Percentiles rank a stretch among this genome's conserved stretches.
phyloP scores from a whole-genome alignment of 805 yeast species.

The Hanseniaspora thailandica region DNA sequence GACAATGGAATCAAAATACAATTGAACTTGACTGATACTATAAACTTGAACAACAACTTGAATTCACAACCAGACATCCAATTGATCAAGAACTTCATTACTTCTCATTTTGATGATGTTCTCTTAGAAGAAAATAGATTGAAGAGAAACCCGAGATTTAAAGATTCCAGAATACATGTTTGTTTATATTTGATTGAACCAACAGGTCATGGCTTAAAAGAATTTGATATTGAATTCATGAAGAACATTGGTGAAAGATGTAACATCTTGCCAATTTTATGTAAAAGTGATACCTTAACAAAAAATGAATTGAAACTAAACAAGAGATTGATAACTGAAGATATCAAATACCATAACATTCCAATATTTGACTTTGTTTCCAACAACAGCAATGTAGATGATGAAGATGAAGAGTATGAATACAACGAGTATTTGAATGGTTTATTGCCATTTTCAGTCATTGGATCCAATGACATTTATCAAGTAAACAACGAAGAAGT shows the following conservation, averaged over 20 bases:
- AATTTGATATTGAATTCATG: constrained; percentile 70
- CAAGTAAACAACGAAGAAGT: constrained; percentile 33
- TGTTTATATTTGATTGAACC: constrained; percentile 69
- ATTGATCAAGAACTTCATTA: constrained; percentile 61
- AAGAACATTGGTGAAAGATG: constrained; percentile 66
- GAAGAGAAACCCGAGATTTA: constrained; percentile 73
- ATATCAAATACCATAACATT: constrained; percentile 55
- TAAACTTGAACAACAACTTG: constrained; percentile 68
- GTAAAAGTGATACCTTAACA: constrained; percentile 78
- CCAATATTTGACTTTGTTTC: constrained; percentile 61
- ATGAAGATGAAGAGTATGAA: constrained; percentile 52
- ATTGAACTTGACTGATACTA: constrained; percentile 66
- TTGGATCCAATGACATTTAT: constrained; percentile 56
- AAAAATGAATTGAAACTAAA: constrained; percentile 63
- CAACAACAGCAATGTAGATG: constrained; percentile 31
- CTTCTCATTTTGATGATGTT: constrained; percentile 75
- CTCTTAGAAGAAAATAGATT: constrained; percentile 69
- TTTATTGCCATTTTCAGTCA: constrained; percentile 53
- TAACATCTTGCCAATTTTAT: constrained; percentile 74
- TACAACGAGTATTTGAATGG: constrained; percentile 55
- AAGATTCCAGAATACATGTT: constrained; percentile 71
- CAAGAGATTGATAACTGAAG: constrained; percentile 64
- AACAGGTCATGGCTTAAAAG: constrained; percentile 70
- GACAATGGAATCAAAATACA: constrained; percentile 76
- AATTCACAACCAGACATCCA: constrained; percentile 59